Conservation (phyloP, 495 filamentous ascomycete species). For the Hypoxylon fuscum region DNA sequence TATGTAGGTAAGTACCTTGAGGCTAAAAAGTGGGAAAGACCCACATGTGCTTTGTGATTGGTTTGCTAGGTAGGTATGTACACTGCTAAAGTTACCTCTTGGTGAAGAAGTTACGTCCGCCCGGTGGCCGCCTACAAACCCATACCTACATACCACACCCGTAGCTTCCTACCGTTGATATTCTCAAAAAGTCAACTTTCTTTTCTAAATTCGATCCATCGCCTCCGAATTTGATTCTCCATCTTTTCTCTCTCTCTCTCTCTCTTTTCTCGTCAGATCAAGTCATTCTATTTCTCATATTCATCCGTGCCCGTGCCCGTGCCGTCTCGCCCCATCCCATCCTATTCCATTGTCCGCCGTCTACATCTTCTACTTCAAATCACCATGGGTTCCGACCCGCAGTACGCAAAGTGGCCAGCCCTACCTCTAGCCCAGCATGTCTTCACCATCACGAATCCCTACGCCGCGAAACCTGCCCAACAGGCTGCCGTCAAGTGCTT, state of each 20-base stretch:
- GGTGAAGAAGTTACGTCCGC: constrained; percentile 41
- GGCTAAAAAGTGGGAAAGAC: constrained; percentile 13
- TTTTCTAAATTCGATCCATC: neutral
- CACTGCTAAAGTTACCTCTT: too few species aligned
- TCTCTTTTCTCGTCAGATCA: too few species aligned
- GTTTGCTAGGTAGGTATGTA: constrained; percentile 23
- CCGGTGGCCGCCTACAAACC: constrained; percentile 42
- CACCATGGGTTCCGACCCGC: constrained; percentile 95
- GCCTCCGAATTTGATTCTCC: neutral
- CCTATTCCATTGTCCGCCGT: too few species aligned
- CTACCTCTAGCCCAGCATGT: constrained; percentile 94
- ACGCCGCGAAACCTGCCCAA: constrained; percentile 70
- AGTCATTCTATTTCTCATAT: constrained; percentile 11
- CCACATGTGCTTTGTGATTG: constrained; percentile 35
- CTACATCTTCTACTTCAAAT: too few species aligned
- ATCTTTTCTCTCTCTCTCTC: neutral
- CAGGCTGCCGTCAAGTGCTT: constrained; percentile 82
- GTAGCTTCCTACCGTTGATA: too few species aligned
- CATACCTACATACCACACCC: too few species aligned
- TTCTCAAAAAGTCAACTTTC: neutral
- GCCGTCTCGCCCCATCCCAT: too few species aligned
- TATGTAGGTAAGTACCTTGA: constrained; percentile 17
- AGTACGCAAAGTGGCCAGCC: constrained; percentile 93
- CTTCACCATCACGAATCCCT: constrained; percentile 94
- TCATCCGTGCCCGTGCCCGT: too few species aligned